Conservation (phyloP, 2,329 filamentous ascomycete genomes). For the Microdochium bolleyi region DNA sequence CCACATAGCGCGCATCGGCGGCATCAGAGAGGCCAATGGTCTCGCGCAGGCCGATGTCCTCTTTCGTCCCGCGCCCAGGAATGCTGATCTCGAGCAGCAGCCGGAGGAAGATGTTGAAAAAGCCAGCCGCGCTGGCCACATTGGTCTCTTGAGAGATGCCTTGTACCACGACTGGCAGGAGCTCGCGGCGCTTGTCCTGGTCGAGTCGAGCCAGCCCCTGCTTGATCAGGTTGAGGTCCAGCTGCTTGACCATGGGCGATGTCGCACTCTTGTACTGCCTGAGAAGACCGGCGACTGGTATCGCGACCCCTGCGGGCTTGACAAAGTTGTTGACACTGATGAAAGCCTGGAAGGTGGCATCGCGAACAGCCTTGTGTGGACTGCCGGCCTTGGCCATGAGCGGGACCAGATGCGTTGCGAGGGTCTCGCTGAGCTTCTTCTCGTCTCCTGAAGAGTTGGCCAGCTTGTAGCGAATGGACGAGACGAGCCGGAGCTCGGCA, state of each 20-base stretch:
- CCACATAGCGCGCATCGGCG: conserved; percentile 66
- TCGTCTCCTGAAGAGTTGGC: conserved; percentile 61
- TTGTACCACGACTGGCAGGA: conserved; percentile 63
- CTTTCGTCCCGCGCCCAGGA: conserved; percentile 68
- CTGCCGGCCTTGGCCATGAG: conserved; percentile 82
- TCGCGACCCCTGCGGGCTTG: conserved; percentile 52
- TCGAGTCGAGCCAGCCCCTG: conserved; percentile 57
- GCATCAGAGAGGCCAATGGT: conserved; percentile 57
- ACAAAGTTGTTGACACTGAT: conserved; percentile 47
- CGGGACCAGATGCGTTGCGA: conserved; percentile 73
- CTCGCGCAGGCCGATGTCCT: conserved; percentile 62
- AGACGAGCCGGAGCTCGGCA: conserved; percentile 21
- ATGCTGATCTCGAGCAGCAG: conserved; percentile 64
- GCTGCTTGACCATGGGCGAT: conserved; percentile 71
- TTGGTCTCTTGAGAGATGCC: conserved; percentile 55
- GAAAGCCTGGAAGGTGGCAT: conserved; percentile 37
- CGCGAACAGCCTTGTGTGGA: conserved; percentile 69
- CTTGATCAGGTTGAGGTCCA: conserved; percentile 84
- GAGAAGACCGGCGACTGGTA: conserved; percentile 78
- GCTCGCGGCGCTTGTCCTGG: conserved; percentile 54
- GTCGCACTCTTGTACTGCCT: conserved; percentile 81
- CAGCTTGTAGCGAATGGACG: conserved; percentile 22
- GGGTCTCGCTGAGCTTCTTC: conserved; percentile 67
- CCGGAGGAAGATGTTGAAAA: conserved; percentile 79
- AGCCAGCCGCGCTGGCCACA: conserved; percentile 41